A percentile compares a stretch with the other conserved stretches of the same genome.
Conservation (phyloP, 768 basidiomycete species). For the Trametes villosa region DNA sequence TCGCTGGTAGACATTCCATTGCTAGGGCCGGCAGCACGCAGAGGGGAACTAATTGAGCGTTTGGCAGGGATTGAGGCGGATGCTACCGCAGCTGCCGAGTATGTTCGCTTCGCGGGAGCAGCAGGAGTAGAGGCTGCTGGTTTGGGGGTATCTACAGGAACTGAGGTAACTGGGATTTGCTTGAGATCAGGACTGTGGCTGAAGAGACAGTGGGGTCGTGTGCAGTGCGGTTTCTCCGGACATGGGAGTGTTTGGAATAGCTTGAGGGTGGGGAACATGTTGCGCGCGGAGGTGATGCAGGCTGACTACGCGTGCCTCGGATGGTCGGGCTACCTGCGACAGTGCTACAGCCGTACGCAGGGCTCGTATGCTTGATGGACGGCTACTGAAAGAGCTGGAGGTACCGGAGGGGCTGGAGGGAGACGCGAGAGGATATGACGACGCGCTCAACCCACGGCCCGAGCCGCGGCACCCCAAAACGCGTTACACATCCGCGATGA, state of each 20-base stretch:
- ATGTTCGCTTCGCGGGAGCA: constrained; percentile 22
- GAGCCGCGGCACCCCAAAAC: too few relatives aligned
- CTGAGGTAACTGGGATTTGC: constrained; percentile 40
- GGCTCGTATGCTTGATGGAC: too few relatives aligned
- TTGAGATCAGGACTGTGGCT: constrained; percentile 55
- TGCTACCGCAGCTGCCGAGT: not conserved
- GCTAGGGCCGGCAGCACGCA: constrained; percentile 17
- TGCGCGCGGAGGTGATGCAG: not conserved
- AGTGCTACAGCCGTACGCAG: too few relatives aligned
- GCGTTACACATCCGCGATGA: too few relatives aligned
- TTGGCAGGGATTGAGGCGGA: constrained; percentile 34
- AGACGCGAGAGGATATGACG: too few relatives aligned
- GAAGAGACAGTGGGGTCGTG: constrained; percentile 62
- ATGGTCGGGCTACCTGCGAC: too few relatives aligned
- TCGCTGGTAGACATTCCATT: constrained; percentile 37
- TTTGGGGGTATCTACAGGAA: constrained; percentile 41
- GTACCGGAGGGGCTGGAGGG: too few relatives aligned
- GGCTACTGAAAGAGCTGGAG: too few relatives aligned
- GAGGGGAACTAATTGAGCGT: constrained; percentile 29
- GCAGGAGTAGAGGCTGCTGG: constrained; percentile 11
- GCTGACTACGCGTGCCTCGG: constrained; percentile 1
- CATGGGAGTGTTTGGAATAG: constrained; percentile 65
- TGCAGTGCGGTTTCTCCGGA: constrained; percentile 56
- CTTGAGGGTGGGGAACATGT: constrained; percentile 67
- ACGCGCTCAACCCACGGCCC: too few relatives aligned